These are phyloP conservation scores for Tetratostichococcus sp. DNA, from an alignment of 139 green algal genomes.

Conservation along the genomic window DNA sequence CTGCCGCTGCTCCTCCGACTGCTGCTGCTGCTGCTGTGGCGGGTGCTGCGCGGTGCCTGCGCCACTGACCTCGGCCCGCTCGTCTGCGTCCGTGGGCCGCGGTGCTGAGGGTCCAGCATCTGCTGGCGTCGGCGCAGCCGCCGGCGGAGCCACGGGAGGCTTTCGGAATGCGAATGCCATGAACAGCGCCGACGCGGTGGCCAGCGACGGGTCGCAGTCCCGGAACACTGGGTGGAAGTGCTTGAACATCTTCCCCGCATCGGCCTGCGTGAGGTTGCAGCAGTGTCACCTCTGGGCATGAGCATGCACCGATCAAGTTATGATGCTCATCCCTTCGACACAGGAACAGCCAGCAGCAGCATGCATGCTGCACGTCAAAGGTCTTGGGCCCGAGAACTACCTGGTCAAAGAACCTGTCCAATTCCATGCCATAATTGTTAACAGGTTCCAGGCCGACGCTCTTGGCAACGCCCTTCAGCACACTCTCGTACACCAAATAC, in stretches of 20 bases:
- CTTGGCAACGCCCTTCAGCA: conserved; percentile 45
- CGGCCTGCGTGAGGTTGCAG: conserved; percentile 21
- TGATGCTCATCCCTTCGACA: too few species aligned
- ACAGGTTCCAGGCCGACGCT: conserved; percentile 58
- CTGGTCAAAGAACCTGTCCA: conserved; percentile 43
- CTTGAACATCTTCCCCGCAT: conserved; percentile 53
- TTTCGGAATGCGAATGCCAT: conserved; percentile 33
- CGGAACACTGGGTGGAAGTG: conserved; percentile 68
- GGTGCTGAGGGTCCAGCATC: too few species aligned
- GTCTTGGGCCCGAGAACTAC: too few species aligned
- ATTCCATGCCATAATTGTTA: conserved; percentile 25
- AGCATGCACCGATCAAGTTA: background rate
- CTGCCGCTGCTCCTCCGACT: conserved; percentile 3
- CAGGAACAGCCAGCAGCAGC: too few species aligned
- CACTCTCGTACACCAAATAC: conserved; percentile 77
- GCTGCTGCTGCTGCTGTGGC: background rate
- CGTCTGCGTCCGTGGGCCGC: too few species aligned
- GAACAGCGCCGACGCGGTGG: conserved; percentile 26
- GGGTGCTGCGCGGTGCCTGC: background rate
- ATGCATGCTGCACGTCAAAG: too few species aligned
- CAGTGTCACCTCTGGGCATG: background rate
- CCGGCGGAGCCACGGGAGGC: background rate
- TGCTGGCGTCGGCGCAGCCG: too few species aligned
- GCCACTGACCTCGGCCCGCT: background rate
- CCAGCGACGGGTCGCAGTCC: conserved; percentile 21